Conservation (phyloP, 495 filamentous ascomycete species). For the Penicillium diatomitis region DNA sequence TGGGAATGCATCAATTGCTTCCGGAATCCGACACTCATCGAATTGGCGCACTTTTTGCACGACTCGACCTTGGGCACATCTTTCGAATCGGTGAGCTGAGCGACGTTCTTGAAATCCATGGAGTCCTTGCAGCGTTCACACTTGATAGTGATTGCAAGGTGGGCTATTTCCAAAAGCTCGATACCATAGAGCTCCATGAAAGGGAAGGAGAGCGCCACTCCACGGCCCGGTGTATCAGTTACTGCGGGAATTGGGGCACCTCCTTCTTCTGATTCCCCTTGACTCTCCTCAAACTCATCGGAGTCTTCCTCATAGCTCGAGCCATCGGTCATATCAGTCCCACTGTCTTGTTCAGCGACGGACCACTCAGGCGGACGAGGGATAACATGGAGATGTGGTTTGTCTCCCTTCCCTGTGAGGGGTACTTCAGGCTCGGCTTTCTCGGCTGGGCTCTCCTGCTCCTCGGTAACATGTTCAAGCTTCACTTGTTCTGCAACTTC, state of each 20-base stretch:
- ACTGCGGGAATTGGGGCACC: slow-evolving; percentile 28
- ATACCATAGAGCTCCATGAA: slow-evolving; percentile 72
- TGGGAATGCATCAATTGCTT: slow-evolving; percentile 68
- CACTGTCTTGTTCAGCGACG: slow-evolving; percentile 29
- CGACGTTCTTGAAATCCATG: slow-evolving; percentile 62
- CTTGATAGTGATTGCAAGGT: slow-evolving; percentile 65
- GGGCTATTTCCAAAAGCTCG: slow-evolving; percentile 65
- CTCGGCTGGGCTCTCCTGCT: slow-evolving; percentile 3
- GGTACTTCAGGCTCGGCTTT: slow-evolving; percentile 6
- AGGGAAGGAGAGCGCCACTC: slow-evolving; percentile 76
- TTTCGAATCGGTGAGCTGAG: slow-evolving; percentile 33
- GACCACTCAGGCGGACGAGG: slow-evolving; percentile 80
- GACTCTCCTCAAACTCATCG: slow-evolving; percentile 25
- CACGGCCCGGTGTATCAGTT: slow-evolving; percentile 42
- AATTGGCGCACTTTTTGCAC: slow-evolving; percentile 72
- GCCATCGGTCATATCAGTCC: slow-evolving; percentile 24
- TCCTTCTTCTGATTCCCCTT: slow-evolving; percentile 32
- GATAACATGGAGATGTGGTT: slow-evolving; percentile 63
- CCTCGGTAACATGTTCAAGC: slow-evolving; percentile 1
- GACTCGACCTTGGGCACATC: slow-evolving; percentile 32
- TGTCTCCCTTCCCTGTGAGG: slow-evolving; percentile 28
- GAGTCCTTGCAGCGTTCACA: slow-evolving; percentile 77
- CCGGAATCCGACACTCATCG: slow-evolving; percentile 61
- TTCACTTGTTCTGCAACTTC: slow-evolving; percentile 12
- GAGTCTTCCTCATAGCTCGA: slow-evolving; percentile 22